Conservation (phyloP, 345 rosid genomes). For the Aurinia saxatilis region DNA sequence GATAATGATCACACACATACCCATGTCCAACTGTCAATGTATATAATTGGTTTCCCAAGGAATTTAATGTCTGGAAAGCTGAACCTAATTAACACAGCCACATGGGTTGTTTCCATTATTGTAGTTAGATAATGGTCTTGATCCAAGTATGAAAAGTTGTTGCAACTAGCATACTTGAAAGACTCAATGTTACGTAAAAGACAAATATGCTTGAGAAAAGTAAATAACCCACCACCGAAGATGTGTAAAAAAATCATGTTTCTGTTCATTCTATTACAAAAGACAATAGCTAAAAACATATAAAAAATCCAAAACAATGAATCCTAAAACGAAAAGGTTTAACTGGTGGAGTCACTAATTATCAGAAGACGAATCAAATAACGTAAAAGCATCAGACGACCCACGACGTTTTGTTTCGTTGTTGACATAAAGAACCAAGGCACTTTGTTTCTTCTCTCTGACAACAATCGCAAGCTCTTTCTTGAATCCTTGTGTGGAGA, state of each 20-base stretch:
- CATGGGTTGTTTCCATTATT: constrained; percentile 8
- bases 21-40: no score
- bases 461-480: not conserved
- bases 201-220: no score
- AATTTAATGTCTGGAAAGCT: not conserved
- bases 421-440: constrained; percentile 9
- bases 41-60: not conserved
- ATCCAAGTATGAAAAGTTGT: not conserved
- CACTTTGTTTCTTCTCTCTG: constrained; percentile 1
- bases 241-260: not conserved
- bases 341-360: not conserved
- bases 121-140: not conserved
- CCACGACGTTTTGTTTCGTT: constrained; percentile 13
- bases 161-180: not conserved
- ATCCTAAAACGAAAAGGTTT: not conserved
- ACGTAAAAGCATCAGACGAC: constrained; percentile 1
- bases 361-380: not conserved
- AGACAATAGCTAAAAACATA: not conserved
- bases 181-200: no score
- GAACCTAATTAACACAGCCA: not conserved
- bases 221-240: not conserved
- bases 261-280: not conserved
- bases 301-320: not conserved
- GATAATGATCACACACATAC: no score
- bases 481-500: not conserved